Base-by-base conservation (phyloP, 371 early-diverging fungal genomes). In the Circinella minor region DNA sequence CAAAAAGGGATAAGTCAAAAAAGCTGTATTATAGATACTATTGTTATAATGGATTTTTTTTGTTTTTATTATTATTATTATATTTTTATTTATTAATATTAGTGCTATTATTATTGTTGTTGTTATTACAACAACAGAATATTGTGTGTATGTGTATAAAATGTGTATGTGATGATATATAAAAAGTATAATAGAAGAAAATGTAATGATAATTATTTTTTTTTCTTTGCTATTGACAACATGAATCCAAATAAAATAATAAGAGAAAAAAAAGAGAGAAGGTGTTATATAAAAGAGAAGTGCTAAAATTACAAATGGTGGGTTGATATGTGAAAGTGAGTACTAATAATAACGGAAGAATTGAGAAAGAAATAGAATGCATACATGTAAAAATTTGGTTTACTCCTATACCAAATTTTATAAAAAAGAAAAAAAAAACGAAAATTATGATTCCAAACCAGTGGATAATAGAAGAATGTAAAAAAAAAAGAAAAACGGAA, bases 191-290 rank as follows among this genome's bases (percentile, higher is more conserved):
- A 27, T 27, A 27, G 27, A 27, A 27, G 27, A 27, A 27, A 27
- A 27, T 27, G 27, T 27, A 11, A 47, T 47, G 47, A 47, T 47
- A 11, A 15, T 47, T 47, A 47, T 47, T 47, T 55, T 55, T 55
- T 2, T 57, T 57, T 57, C 7, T 34, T 57, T 10, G 57, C 57
- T 57, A 57, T 57, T 57, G 57, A 57, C 57, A 57, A 57, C 57
- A 57, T 57, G 57, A 57, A 57, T 57, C 57, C 57, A 57, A 3
- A 1, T 57, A 9, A 11, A 43, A 43, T 43, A 43, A 43, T 9
- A 43, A 43, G 11, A 43, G 43, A 11, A 43, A 43, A 9, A 11
- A 43, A 43, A 43, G 43, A 43, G 3, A 43, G 57, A 27, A 27
- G 27, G 18, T 57, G 57, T 57, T 17, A 51, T 51, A 34, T 27